These are phyloP conservation scores for Posidonia australis DNA, from an alignment of 106 monocot species.

Conservation along the genomic window DNA sequence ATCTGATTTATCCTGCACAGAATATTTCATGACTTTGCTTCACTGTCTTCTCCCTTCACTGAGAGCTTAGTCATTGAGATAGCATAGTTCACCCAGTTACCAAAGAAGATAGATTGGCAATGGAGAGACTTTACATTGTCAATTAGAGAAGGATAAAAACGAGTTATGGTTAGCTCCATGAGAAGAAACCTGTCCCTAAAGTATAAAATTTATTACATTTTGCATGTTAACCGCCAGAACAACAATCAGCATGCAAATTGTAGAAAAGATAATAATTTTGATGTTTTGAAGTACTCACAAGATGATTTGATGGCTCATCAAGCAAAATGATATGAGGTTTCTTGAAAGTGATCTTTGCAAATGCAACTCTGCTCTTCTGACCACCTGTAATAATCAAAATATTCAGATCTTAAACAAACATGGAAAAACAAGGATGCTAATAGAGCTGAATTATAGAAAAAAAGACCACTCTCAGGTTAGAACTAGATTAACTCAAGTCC, in stretches of 20 bases:
- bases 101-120: too few species aligned
- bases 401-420: neutral
- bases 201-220: too few species aligned
- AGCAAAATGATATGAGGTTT: constrained; percentile 97
- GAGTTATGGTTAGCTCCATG: too few species aligned
- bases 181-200: too few species aligned
- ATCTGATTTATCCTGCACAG: too few species aligned
- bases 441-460: neutral
- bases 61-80: too few species aligned
- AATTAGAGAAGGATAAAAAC: too few species aligned
- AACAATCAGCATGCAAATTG: neutral
- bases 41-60: too few species aligned
- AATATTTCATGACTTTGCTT: too few species aligned
- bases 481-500: neutral
- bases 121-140: too few species aligned
- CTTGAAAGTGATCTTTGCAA: constrained; percentile 97
- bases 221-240: neutral
- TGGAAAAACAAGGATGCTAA: neutral
- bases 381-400: constrained; percentile 47
- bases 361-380: constrained; percentile 98
- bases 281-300: constrained; percentile 42
- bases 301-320: constrained; percentile 99
- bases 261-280: neutral
- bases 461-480: neutral
- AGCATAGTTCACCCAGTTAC: too few species aligned